Evolutionary conservation across 805 yeast species (phyloP).

Genomic region (Metschnikowia colocasiae): DNA sequence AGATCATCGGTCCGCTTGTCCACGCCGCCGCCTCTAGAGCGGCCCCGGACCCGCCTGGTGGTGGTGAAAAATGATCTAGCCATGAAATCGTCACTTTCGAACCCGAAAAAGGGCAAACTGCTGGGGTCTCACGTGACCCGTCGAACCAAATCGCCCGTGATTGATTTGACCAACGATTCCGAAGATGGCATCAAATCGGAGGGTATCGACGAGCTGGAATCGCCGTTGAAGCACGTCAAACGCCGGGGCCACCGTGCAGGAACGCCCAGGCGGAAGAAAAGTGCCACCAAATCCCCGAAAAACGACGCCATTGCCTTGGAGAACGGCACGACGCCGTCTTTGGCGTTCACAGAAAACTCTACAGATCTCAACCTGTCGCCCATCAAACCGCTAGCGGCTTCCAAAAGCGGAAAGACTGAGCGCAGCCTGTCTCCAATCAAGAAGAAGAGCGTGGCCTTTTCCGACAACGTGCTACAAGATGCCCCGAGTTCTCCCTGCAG

Average conservation of each 20-base stretch:
- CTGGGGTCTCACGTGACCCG: background rate
- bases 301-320: background rate
- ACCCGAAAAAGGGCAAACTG: slow-evolving; percentile 2
- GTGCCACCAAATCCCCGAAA: background rate
- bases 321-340: background rate
- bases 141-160: slow-evolving; percentile 13
- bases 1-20: background rate
- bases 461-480: slow-evolving; percentile 35
- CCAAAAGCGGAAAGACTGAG: background rate
- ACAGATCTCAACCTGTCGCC: slow-evolving; percentile 17
- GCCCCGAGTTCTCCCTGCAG: slow-evolving; percentile 26
- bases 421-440: background rate
- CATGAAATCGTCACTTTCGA: background rate
- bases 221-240: slow-evolving; percentile 7
- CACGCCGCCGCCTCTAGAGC: background rate
- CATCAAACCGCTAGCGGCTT: slow-evolving; percentile 5
- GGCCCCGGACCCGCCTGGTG: slow-evolving; percentile 16
- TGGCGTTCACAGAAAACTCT: background rate
- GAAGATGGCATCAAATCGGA: slow-evolving; percentile 5
- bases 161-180: slow-evolving; percentile 13
- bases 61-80: slow-evolving; percentile 4
- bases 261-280: background rate
- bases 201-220: background rate
- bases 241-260: background rate
- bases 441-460: slow-evolving; percentile 37